Base-by-base conservation (phyloP, 345 rosid species). In the Aegle marmelos region DNA sequence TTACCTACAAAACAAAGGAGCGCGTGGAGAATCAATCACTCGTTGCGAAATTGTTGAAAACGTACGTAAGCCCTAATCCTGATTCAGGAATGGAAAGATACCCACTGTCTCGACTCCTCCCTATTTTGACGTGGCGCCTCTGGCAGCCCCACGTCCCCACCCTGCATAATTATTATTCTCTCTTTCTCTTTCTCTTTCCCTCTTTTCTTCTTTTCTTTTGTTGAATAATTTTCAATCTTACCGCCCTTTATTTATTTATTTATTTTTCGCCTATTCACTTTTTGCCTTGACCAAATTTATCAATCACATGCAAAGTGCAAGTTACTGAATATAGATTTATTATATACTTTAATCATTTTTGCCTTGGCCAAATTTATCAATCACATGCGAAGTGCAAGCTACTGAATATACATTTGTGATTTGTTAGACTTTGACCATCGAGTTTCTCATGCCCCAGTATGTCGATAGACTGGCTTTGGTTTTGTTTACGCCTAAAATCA, bases 51-150 rank as follows among this genome's bases (percentile, higher is more conserved):
- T 45, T 45, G 50, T 11, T 45, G 50, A 45, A 2, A 13, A 13
- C 50, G 50, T 45, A 45, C 50, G 50, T 45, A 45, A 45, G 50
- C 50, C 50, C 50, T 75, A 78, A 75, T 60, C 80, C 70, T 54
- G 67, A 56, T 37, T 54, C 57, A 67, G 37, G n/a, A 64, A 64
- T 64, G 48, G 50, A 75, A 65, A 64, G 34, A 75, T n/a, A 66
- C 65, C 79, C 27, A 67, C 56, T 76, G 63, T 53, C 73, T 56
- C 21, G 5, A 10, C 45, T 37, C 50, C 50, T 3, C 17, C 17
- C 16, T 27, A 8, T 36, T 74, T 65, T 54, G 54, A 76, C 66
- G 62, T 24, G 70, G 31, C 72, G 62, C 27, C 77, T 41, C 48
- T 41, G 48, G 48, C 41, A 30, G 1, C 21, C 56, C 56, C 56